These are phyloP conservation scores for Berberis thunbergii DNA, from an alignment of 164 flowering plant species.

Conservation along the genomic window DNA sequence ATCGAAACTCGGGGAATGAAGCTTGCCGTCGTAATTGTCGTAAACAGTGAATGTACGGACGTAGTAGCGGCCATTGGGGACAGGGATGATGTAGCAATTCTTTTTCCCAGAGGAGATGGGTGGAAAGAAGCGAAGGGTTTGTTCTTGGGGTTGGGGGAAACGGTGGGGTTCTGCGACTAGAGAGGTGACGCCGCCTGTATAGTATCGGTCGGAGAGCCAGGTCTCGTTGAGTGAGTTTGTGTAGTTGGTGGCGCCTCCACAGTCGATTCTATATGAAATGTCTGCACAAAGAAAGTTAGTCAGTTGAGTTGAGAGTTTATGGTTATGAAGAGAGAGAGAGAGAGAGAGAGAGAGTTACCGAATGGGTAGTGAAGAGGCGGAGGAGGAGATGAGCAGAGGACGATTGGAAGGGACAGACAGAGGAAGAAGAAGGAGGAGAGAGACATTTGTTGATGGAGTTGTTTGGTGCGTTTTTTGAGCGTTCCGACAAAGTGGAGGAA, in stretches of 20 bases:
- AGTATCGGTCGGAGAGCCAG: conserved; percentile 81
- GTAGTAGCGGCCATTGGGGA: conserved; percentile 58
- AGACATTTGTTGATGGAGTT: too few species aligned
- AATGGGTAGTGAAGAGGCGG: too few species aligned
- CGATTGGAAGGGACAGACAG: too few species aligned
- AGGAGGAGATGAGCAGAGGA: too few species aligned
- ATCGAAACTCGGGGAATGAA: conserved; percentile 78
- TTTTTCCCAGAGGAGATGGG: conserved; percentile 69
- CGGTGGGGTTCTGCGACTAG: conserved; percentile 77
- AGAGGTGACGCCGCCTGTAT: conserved; percentile 51
- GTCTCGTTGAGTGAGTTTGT: conserved; percentile 49
- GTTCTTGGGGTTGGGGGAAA: conserved; percentile 50
- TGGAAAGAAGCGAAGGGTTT: conserved; percentile 84
- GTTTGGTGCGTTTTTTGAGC: too few species aligned
- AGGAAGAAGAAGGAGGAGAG: too few species aligned
- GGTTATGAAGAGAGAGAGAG: too few species aligned
- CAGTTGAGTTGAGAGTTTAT: too few species aligned
- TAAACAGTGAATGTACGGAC: conserved; percentile 84
- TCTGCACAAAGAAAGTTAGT: conserved; percentile 17
- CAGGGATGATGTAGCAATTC: conserved; percentile 74
- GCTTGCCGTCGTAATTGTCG: conserved; percentile 84
- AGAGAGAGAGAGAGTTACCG: too few species aligned
- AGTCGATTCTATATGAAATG: conserved; percentile 52
- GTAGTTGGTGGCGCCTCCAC: conserved; percentile 55
- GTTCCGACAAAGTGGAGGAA: too few species aligned